Evolutionary conservation across 495 filamentous ascomycete species (phyloP), one percentile per base, ranked within the genome.

Genomic region (Penicillium lagena): DNA sequence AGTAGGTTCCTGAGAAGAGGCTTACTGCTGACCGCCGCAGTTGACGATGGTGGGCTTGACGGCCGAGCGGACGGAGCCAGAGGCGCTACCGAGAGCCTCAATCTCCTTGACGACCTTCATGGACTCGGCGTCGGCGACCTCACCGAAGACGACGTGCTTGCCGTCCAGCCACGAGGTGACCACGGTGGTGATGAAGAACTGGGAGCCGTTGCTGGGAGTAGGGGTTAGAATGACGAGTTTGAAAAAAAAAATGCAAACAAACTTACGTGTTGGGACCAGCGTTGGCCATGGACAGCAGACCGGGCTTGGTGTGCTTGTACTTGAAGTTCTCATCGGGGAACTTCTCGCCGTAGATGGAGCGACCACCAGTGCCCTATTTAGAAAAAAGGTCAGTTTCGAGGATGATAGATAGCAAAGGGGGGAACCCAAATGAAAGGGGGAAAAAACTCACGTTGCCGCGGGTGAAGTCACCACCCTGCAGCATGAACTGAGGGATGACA

Each of bases 391-490:
- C 22, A 35, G 41, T 22, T 33, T 12, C 30, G 15, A 37, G 29
- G 39, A 35, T 43, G 34, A 42, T 10, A 29, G 12, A 14, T 39
- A 37, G 35, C 11, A n/a, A 33, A 9, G n/a, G 5, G 12, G 13
- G 2, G 45, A 44, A 33, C 14, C 31, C 7, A 12, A 34, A 34
- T 4, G 5, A 34, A 34, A 33, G 28, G 37, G 30, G 37, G 30
- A 14, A 28, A 27, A 37, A 35, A 71, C 84, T 70, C 64, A 90
- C 88, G 64, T 99, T 91, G 63, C 82, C 82, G 48, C 80, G 83
- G 47, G 93, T 99, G 76, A 97, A 99, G 71, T 99, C 93, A 69
- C 93, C 93, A 57, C 93, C 93, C 72, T 99, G 93, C 65, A 96
- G 87, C 93, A 99, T 99, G 77, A 99, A 99, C 49, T 84, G 67